Percentiles rank a stretch among this genome's conserved stretches.
phyloP scores from a whole-genome alignment of 768 basidiomycete genomes.

The Exidia glandulosa region DNA sequence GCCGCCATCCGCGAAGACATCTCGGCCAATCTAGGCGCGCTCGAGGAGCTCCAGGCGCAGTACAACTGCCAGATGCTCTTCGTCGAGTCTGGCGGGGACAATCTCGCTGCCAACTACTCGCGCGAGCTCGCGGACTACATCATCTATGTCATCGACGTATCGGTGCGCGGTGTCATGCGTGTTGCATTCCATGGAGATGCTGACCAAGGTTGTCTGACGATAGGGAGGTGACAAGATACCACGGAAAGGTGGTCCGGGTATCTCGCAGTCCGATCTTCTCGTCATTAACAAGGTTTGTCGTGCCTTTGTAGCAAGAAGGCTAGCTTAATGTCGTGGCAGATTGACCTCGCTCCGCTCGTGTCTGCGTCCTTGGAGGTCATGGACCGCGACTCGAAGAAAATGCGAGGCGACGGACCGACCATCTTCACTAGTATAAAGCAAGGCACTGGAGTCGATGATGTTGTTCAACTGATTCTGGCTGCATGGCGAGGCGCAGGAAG shows the following conservation, averaged over 20 bases:
- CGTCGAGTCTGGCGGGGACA: slow-evolving; percentile 95
- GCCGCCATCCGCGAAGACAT: slow-evolving; percentile 98
- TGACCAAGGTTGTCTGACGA: background rate
- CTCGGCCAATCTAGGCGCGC: slow-evolving; percentile 89
- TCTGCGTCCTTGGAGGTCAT: slow-evolving; percentile 90
- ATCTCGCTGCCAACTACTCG: slow-evolving; percentile 94
- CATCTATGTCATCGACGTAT: slow-evolving; percentile 84
- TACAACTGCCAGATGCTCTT: slow-evolving; percentile 84
- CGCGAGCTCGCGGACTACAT: slow-evolving; percentile 96
- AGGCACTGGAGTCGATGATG: slow-evolving; percentile 66
- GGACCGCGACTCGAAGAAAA: slow-evolving; percentile 82
- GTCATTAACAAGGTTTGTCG: slow-evolving; percentile 81
- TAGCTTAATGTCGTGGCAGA: slow-evolving; percentile 36
- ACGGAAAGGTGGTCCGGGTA: slow-evolving; percentile 94
- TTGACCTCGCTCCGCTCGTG: slow-evolving; percentile 86
- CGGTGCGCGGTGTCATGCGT: slow-evolving; percentile 32
- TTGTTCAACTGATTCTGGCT: slow-evolving; percentile 68
- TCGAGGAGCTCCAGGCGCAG: slow-evolving; percentile 88
- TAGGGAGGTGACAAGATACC: slow-evolving; percentile 98
- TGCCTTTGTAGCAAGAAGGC: background rate
- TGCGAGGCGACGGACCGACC: slow-evolving; percentile 93
- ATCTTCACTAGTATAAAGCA: slow-evolving; percentile 80
- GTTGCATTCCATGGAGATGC: background rate
- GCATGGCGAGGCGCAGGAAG: slow-evolving; percentile 83
- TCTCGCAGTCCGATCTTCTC: slow-evolving; percentile 89